Base-by-base conservation (phyloP, 2,329 filamentous ascomycete species). In the Botrytis fragariae region DNA sequence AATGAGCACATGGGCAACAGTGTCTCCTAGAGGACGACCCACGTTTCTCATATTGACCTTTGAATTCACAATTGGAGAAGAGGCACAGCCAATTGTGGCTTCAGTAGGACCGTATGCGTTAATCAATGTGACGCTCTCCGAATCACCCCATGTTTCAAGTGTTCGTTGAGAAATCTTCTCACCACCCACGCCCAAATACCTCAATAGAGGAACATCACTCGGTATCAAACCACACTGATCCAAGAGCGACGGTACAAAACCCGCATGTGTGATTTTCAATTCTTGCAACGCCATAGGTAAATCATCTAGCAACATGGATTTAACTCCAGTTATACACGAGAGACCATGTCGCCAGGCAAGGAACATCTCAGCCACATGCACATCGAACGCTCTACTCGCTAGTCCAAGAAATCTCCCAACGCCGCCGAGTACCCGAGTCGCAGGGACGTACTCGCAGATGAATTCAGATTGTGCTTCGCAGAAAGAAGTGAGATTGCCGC, bases 331-430 rank as follows among this genome's bases (percentile, higher is more conserved):
- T 32, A 75, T 77, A 1, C 77, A 77, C 5, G 78, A 77, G 72
- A 81, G 76, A 45, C 79, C 79, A 69, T 78, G 74, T 39, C 79
- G 78, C 79, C 79, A 81, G 4, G 79, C 76, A n/a, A 79, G 37
- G 71, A 81, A 78, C 76, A 81, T 81, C 51, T 81, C 80, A 3
- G 77, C 60, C 18, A 81, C 72, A 68, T 81, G 79, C 14, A 79
- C 79, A 72, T 81, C 80, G 48, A 81, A 81, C 3, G 80, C 81
- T 72, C 79, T 75, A n/a, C 78, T 82, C 5, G 80, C 80, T 63
- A 81, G 78, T 3, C 79, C 80, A 12, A 83, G 78, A 51, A 79
- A 82, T 75, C 76, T 81, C 4, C 81, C 81, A 25, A 73, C 29
- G 6, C 72, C 72, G 9, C 54, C 48, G 22, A 69, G 67, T 7